These are phyloP conservation scores for Acanthamoeba culbertsoni DNA, from an alignment of 208 protist genomes.

Conservation along the genomic window DNA sequence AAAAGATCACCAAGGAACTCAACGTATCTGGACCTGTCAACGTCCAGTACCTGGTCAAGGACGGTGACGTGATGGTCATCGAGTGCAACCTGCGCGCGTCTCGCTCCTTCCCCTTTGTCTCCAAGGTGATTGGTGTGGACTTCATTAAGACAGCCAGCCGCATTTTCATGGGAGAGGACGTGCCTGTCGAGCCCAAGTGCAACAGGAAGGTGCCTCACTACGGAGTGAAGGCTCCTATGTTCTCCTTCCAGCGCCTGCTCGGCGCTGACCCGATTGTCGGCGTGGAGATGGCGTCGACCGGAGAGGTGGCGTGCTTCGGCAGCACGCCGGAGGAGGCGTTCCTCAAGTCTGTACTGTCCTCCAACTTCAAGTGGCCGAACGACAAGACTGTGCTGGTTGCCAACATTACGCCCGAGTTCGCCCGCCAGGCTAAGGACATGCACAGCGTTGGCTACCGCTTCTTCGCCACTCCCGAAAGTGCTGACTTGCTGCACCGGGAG, in stretches of 20 bases:
- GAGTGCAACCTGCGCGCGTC: conserved; percentile 96
- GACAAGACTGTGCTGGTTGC: conserved; percentile 81
- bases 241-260: conserved; percentile 96
- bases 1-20: conserved; percentile 42
- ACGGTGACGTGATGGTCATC: conserved; percentile 82
- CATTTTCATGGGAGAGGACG: conserved; percentile 35
- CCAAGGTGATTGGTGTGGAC: conserved; percentile 93
- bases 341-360: conserved; percentile 86
- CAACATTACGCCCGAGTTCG: conserved; percentile 74
- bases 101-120: conserved; percentile 96
- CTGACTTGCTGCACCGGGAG: conserved; percentile 83
- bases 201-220: conserved; percentile 75
- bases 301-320: conserved; percentile 86
- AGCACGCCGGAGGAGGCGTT: conserved; percentile 80
- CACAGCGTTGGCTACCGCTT: conserved; percentile 79
- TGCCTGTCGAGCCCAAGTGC: background rate
- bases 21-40: conserved; percentile 82
- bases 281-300: conserved; percentile 96
- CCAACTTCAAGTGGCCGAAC: conserved; percentile 84
- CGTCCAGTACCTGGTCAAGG: conserved; percentile 95
- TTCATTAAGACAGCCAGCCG: conserved; percentile 88
- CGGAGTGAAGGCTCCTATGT: conserved; percentile 94
- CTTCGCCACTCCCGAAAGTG: conserved; percentile 86
- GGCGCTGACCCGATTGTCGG: conserved; percentile 97
- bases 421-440: conserved; percentile 65